Evolutionary conservation across 257 asterid species (phyloP).

Genomic region (Scutellaria minor): DNA sequence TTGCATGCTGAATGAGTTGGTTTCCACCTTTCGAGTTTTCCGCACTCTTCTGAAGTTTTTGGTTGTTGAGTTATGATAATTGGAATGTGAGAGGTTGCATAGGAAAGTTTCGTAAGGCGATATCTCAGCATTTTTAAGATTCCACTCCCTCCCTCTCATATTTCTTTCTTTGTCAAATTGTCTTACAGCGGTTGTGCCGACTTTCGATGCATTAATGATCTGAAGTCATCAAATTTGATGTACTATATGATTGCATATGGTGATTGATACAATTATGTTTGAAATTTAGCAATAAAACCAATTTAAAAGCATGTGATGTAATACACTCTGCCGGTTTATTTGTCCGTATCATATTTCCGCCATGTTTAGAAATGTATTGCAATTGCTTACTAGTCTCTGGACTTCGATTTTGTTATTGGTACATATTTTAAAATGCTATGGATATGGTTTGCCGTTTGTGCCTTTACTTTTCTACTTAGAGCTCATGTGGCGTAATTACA

Average conservation of each 20-base stretch:
- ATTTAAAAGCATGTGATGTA: constrained; percentile 27
- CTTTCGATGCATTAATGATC: constrained; percentile 7
- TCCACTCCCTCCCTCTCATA: not conserved
- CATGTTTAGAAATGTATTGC: not conserved
- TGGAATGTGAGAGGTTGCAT: constrained; percentile 9
- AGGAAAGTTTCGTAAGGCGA: constrained; percentile 1
- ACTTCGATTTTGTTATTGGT: not conserved
- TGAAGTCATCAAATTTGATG: constrained; percentile 22
- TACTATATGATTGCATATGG: constrained; percentile 14
- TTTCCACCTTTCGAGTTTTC: constrained; percentile 34
- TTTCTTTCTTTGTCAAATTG: not conserved
- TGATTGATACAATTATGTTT: not conserved
- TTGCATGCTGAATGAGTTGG: constrained; percentile 37
- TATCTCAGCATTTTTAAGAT: constrained; percentile 13
- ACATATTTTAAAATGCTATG: constrained; percentile 7
- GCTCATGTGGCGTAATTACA: not conserved
- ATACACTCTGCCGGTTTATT: not conserved
- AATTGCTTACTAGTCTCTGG: not conserved
- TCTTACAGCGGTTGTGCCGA: not conserved
- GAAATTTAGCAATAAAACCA: not conserved
- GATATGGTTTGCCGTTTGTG: not conserved
- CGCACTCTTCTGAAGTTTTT: constrained; percentile 25
- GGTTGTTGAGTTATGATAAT: constrained; percentile 34
- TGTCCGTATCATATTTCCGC: constrained; percentile 5
- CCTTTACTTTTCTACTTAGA: not conserved